Evolutionary conservation across 768 basidiomycete genomes (phyloP), one percentile per base, ranked within the genome.

Genomic region (Candolleomyces efflorescens): DNA sequence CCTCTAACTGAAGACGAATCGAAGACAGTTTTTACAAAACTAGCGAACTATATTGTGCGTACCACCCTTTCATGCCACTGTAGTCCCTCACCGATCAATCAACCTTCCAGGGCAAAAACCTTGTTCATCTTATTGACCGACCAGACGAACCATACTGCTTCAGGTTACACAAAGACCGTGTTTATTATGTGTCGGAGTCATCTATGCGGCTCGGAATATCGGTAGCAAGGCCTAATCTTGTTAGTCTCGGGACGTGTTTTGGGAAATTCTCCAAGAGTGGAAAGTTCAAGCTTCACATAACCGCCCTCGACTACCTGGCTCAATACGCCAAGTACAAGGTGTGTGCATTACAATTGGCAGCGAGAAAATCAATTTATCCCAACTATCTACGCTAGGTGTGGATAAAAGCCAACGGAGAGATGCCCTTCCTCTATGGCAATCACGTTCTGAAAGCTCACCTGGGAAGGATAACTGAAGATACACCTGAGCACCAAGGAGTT

Each of bases 271-370:
- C 86, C 69, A 98, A 98, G 80, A 85, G 86, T 52, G 94, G 94
- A 58, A 98, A 98, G 70, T 99, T 99, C 81, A 96, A 94, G 78
- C 78, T 99, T 59, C 94, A 98, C 63, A 85, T 99, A 65, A 98
- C 96, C 3, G 82, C 92, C 18, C 78, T 99, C 60, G 96, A 98
- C 67, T 90, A 92, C 67, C 73, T 99, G 58, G 92, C 94, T 1
- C 92, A 97, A 68, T 98, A 97, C 69, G 95, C 97, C 18, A 98
- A 96, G 74, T 92, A 94, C 79, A 99, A 99, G 83, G 97, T 94
- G 60, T 54, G 75, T 57, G 11, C 47, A 23, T n/a, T 17, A 23
- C 58, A 24, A 59, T 20, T 49, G 17, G 24, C 17, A 32, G 43
- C 39, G 20, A 3, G n/a, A 44, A 26, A 43, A 52, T 15, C 49